A percentile compares a stretch with the other conserved stretches of the same genome.
Conservation (phyloP, 208 protist genomes). For the Trypanosoma theileri region DNA sequence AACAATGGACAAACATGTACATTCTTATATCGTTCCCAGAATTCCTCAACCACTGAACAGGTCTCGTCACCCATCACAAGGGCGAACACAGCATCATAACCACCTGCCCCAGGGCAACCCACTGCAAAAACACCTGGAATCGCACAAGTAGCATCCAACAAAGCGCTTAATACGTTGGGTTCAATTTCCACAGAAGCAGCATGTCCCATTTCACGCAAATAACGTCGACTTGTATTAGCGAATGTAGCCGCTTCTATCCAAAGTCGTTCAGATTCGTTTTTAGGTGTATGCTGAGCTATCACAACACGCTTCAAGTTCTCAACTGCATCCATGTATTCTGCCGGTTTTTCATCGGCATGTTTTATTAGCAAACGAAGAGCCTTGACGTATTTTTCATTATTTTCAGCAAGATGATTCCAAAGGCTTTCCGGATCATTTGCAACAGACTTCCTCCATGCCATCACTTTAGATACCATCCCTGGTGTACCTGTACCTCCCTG, state of each 20-base stretch:
- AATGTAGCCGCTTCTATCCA: conserved; percentile 47
- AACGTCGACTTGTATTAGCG: conserved; percentile 44
- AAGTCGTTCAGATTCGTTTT: conserved; percentile 28
- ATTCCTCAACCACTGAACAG: conserved; percentile 56
- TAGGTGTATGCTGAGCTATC: conserved; percentile 26
- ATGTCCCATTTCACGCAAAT: conserved; percentile 81
- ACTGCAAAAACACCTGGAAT: conserved; percentile 91
- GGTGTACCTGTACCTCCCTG: conserved; percentile 92
- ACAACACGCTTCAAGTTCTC: conserved; percentile 21
- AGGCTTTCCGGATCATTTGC: conserved; percentile 40
- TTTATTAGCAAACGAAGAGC: conserved; percentile 45
- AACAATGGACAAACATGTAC: conserved; percentile 79
- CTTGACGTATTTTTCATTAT: conserved; percentile 74
- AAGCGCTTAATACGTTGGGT: conserved; percentile 70
- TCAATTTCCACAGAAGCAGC: conserved; percentile 85
- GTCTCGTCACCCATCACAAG: conserved; percentile 71
- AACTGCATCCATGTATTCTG: conserved; percentile 9
- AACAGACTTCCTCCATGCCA: conserved; percentile 84
- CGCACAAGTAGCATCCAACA: conserved; percentile 83
- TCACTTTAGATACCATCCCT: conserved; percentile 93
- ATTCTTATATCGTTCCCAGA: conserved; percentile 65
- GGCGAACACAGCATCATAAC: conserved; percentile 93
- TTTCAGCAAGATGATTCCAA: conserved; percentile 65
- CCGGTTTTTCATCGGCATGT: conserved; percentile 25
- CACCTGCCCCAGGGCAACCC: conserved; percentile 93